Percentiles rank a stretch among this genome's conserved stretches.
phyloP scores from a whole-genome alignment of 345 rosid genomes.

The Theobroma cacao region DNA sequence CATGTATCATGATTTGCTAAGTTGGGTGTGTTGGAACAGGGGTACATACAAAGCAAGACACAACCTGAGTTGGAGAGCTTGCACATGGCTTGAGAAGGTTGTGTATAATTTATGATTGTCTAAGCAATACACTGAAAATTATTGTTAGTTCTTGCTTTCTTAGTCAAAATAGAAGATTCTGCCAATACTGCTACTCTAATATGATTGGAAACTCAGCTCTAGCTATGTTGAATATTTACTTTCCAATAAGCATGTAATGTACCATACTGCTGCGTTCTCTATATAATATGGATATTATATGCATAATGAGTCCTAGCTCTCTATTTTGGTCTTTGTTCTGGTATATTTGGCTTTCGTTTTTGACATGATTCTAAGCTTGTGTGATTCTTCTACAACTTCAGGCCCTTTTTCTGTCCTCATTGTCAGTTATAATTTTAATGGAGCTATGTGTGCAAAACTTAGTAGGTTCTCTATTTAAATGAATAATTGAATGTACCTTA shows the following conservation, averaged over 20 bases:
- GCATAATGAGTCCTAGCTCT: background rate
- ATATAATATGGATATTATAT: background rate
- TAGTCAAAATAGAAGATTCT: background rate
- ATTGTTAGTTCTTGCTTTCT: background rate
- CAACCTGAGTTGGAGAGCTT: background rate
- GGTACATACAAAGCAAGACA: background rate
- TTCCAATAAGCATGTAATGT: background rate
- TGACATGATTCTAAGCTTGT: background rate
- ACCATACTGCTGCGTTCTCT: background rate
- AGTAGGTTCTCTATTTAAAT: background rate
- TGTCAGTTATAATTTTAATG: background rate
- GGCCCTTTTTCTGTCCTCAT: background rate
- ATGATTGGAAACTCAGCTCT: background rate
- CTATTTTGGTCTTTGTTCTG: background rate
- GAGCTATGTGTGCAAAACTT: background rate
- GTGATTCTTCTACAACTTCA: background rate
- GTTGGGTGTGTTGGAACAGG: constrained; percentile 11
- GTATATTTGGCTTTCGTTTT: background rate
- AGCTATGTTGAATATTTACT: background rate
- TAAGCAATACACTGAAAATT: background rate
- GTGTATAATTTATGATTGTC: background rate
- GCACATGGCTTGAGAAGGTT: constrained; percentile 5
- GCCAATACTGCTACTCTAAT: background rate
- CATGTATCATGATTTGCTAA: background rate
- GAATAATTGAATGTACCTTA: background rate